Conservation (phyloP, 2,329 filamentous ascomycete genomes). For the Penicillium sp. region DNA sequence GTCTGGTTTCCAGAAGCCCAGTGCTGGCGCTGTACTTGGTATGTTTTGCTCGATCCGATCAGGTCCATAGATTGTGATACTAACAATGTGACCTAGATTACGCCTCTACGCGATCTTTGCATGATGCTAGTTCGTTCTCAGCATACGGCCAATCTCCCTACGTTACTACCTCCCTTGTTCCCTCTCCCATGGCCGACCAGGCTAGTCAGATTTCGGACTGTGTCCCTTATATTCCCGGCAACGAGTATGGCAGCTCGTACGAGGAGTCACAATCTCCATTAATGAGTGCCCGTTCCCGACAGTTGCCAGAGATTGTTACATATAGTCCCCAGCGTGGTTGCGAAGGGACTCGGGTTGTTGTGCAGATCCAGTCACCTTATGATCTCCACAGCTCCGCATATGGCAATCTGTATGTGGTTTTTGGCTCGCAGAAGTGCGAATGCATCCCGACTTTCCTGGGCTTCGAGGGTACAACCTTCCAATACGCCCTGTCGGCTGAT, state of each 20-base stretch:
- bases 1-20: slow-evolving; percentile 77
- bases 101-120: slow-evolving; percentile 38
- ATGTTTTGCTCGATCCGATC: slow-evolving; percentile 46
- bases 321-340: slow-evolving; percentile 69
- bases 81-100: slow-evolving; percentile 31
- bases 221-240: slow-evolving; percentile 40
- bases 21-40: slow-evolving; percentile 79
- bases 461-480: slow-evolving; percentile 60
- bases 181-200: slow-evolving; percentile 43
- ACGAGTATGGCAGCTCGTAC: slow-evolving; percentile 48
- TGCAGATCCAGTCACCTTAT: slow-evolving; percentile 74
- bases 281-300: slow-evolving; percentile 61
- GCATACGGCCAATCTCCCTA: slow-evolving; percentile 41
- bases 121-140: slow-evolving; percentile 44
- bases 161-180: slow-evolving; percentile 39
- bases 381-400: slow-evolving; percentile 65
- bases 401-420: slow-evolving; percentile 64
- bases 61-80: slow-evolving; percentile 5
- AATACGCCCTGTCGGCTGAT: slow-evolving; percentile 71
- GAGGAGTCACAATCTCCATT: slow-evolving; percentile 68
- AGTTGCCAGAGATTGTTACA: slow-evolving; percentile 65
- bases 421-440: slow-evolving; percentile 74
- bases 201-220: slow-evolving; percentile 43
- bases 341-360: slow-evolving; percentile 67
- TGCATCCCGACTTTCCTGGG: slow-evolving; percentile 64